Evolutionary conservation across 345 rosid species (phyloP), one percentile per base, ranked within the genome.

Genomic region (Camelina neglecta): DNA sequence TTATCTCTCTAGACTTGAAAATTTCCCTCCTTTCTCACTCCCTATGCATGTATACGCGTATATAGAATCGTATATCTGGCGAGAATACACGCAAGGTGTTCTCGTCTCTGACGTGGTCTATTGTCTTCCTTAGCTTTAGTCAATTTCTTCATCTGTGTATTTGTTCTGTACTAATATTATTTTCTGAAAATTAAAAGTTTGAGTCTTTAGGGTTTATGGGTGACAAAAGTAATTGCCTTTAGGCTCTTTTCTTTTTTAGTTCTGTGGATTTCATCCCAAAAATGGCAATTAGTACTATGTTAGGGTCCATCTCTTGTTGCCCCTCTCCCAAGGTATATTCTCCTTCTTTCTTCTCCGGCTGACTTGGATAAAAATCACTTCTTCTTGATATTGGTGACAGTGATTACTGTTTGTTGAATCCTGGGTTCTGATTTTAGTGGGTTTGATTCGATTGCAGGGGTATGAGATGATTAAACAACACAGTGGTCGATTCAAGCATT

Each of bases 261-360:
- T 67, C 31, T 67, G 59, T 61, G 31, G 53, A 24, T 73, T 73
- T 74, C 73, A 45, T 67, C 78, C 60, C 60, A 51, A 45, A 4
- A 54, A 79, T 79, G 81, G 36, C 81, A 45, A 73, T 73, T 45
- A 79, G 81, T 73, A 67, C 71, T 69, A 84, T 88, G 88, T 59
- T 86, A 87, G 93, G 88, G 65, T 80, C 89, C 31, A 38, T 88
- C 63, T 70, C 82, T 68, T 83, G 79, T 71, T 82, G 81, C 65
- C 83, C 80, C 56, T 39, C 76, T 57, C 82, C 93, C 76, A 85
- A 81, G 88, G 92, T 89, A 72, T 23, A 72, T 23, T 2, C 53
- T 63, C 47, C 67, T 73, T 64, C 47, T 44, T 44, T 58, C 49
- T 45, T 44, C 8, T n/a, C 9, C 20, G 20, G 31, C 44, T 61